These are phyloP conservation scores for Fusarium kyushuense DNA, from an alignment of 2,329 filamentous ascomycete genomes.

Conservation along the genomic window DNA sequence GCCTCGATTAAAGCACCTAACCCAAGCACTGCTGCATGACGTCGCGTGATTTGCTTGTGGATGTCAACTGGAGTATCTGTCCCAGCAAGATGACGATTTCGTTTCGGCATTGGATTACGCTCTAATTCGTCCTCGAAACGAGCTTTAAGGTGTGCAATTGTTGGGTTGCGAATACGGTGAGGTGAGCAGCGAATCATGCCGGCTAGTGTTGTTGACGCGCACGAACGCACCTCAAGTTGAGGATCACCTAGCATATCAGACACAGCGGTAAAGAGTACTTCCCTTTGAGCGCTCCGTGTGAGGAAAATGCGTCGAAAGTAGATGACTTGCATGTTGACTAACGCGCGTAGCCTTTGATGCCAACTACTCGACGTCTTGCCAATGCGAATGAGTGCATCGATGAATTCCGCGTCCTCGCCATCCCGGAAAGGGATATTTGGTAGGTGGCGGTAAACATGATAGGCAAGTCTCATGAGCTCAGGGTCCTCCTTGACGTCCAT, in stretches of 20 bases:
- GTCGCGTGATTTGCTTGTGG: slow-evolving; percentile 81
- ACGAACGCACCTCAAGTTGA: slow-evolving; percentile 93
- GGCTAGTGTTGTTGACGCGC: slow-evolving; percentile 90
- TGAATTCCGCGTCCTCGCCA: slow-evolving; percentile 87
- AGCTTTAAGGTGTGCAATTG: slow-evolving; percentile 79
- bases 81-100: slow-evolving; percentile 67
- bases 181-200: slow-evolving; percentile 99
- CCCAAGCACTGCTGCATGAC: slow-evolving; percentile 92
- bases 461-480: slow-evolving; percentile 92
- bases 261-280: slow-evolving; percentile 89
- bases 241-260: slow-evolving; percentile 92
- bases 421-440: slow-evolving; percentile 93
- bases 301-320: slow-evolving; percentile 98
- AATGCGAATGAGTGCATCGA: slow-evolving; percentile 86
- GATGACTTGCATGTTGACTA: slow-evolving; percentile 98
- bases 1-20: slow-evolving; percentile 92
- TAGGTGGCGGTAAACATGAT: slow-evolving; percentile 95
- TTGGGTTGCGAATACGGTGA: slow-evolving; percentile 78
- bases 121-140: slow-evolving; percentile 83
- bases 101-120: slow-evolving; percentile 88
- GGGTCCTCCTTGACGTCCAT: slow-evolving; percentile 99
- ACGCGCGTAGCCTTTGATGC: slow-evolving; percentile 93
- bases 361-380: slow-evolving; percentile 86
- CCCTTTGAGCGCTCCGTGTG: slow-evolving; percentile 78
- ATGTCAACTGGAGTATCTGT: slow-evolving; percentile 77